These are phyloP conservation scores for Raffaelea albimanens DNA, from an alignment of 2,329 filamentous ascomycete genomes.

Conservation along the genomic window DNA sequence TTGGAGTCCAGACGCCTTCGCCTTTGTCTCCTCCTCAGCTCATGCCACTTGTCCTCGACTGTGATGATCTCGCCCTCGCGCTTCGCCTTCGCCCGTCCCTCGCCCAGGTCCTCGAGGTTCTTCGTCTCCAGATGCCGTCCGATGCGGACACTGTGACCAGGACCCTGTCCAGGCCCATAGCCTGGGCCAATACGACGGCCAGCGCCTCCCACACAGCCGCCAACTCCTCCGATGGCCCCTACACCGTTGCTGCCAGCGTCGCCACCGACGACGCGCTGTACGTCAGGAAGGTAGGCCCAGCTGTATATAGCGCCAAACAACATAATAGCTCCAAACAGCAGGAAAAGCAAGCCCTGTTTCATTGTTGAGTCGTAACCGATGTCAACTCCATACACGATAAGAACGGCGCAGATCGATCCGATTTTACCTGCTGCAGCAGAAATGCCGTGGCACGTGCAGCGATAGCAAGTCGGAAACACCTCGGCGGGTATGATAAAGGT, in stretches of 20 bases:
- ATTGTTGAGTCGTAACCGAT: slow-evolving; percentile 28
- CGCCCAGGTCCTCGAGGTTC: slow-evolving; percentile 40
- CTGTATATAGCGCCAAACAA: slow-evolving; percentile 38
- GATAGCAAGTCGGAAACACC: slow-evolving; percentile 54
- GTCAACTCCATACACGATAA: slow-evolving; percentile 42
- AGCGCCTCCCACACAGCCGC: not conserved
- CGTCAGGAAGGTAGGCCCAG: slow-evolving; percentile 41
- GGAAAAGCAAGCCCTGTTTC: slow-evolving; percentile 38
- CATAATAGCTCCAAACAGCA: slow-evolving; percentile 41
- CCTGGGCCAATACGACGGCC: not conserved
- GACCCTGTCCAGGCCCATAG: slow-evolving; percentile 10
- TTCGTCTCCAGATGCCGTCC: slow-evolving; percentile 28
- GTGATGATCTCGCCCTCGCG: slow-evolving; percentile 35
- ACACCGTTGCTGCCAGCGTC: slow-evolving; percentile 11
- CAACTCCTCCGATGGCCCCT: not conserved
- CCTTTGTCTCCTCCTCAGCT: slow-evolving; percentile 24
- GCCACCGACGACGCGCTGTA: slow-evolving; percentile 29
- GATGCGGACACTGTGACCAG: not conserved
- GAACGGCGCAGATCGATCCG: slow-evolving; percentile 42
- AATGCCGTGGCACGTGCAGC: slow-evolving; percentile 53
- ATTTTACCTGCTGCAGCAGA: slow-evolving; percentile 51
- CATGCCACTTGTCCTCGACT: slow-evolving; percentile 31
- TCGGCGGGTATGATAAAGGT: slow-evolving; percentile 57
- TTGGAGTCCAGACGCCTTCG: slow-evolving; percentile 5
- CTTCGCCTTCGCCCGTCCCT: slow-evolving; percentile 34